These are phyloP conservation scores for Aspergillus awamori DNA, from an alignment of 2,329 filamentous ascomycete species.

Conservation along the genomic window DNA sequence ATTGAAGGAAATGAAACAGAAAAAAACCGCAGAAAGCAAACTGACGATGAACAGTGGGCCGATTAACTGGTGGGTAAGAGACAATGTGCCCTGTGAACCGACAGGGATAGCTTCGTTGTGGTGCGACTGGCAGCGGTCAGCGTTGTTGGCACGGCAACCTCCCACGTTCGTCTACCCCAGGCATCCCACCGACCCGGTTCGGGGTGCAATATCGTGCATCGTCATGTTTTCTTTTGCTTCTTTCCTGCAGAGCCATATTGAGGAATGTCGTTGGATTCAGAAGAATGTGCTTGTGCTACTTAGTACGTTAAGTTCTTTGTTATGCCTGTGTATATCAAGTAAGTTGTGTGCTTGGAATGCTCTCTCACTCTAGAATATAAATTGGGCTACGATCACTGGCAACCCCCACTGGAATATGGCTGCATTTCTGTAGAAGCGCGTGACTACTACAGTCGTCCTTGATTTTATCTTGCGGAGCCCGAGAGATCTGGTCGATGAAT, in stretches of 20 bases:
- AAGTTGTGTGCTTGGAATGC: no score
- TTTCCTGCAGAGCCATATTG: neutral
- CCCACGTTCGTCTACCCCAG: neutral
- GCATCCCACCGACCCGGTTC: neutral
- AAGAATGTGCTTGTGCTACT: neutral
- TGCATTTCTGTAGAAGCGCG: no score
- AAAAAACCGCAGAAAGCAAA: slow-evolving; percentile 12
- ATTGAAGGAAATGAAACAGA: slow-evolving; percentile 2
- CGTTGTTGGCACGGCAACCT: slow-evolving; percentile 32
- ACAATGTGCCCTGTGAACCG: neutral
- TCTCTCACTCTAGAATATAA: no score
- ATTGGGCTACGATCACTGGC: no score
- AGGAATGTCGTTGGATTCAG: neutral
- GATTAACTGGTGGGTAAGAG: neutral
- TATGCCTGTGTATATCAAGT: no score
- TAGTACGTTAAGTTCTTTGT: neutral
- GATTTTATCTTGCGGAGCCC: no score
- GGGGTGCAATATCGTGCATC: neutral
- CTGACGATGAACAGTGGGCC: neutral
- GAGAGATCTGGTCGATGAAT: no score
- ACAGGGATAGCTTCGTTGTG: slow-evolving; percentile 21
- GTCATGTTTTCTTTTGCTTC: neutral
- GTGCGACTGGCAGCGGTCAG: slow-evolving; percentile 21
- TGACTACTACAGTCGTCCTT: no score
- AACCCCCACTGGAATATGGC: no score